Evolutionary conservation across 164 flowering plant genomes (phyloP), one percentile per base, ranked within the genome.

Genomic region (Magnolia kwangsiensis): DNA sequence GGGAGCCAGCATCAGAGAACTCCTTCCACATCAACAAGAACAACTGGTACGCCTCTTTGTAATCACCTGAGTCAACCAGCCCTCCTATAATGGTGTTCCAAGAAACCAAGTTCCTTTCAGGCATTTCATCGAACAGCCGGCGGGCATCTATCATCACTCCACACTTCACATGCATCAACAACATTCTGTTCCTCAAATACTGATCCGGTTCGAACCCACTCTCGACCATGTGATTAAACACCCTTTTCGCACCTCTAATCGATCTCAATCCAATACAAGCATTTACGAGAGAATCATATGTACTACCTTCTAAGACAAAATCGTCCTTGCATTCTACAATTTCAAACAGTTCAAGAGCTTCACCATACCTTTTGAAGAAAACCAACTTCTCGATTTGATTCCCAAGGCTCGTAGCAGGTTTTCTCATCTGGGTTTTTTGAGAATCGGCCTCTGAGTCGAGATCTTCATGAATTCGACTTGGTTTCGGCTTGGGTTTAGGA

Each of bases 291-390:
- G 91, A 87, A 75, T 89, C 90, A 59, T 78, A 89, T 2, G 90
- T 89, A 63, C 79, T 79, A 9, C 9, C 18, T 1, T 75, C 82
- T 16, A 89, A 71, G 18, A 80, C 84, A 78, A 51, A 58, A 67
- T 76, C 80, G 51, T 78, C 82, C 51, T 81, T 80, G 14, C 77
- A 58, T 72, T 84, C 86, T 76, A 89, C 74, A 63, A 83, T 75
- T 23, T 88, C 91, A 76, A 91, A 89, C 82, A 89, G 78, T 64
- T 90, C 90, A 19, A 89, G 78, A 2, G 95, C 92, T 31, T 88
- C 92, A 11, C 76, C 71, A 74, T 79, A 84, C 77, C 82, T 84
- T 20, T 73, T 81, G 51, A 68, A 79, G 8, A 75, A 70, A 50
- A 81, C 82, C 8, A 76, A 64, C 72, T 77, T 81, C 75, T 77